Conservation (phyloP, 2,329 filamentous ascomycete genomes). For the Pseudogymnoascus destructans region DNA sequence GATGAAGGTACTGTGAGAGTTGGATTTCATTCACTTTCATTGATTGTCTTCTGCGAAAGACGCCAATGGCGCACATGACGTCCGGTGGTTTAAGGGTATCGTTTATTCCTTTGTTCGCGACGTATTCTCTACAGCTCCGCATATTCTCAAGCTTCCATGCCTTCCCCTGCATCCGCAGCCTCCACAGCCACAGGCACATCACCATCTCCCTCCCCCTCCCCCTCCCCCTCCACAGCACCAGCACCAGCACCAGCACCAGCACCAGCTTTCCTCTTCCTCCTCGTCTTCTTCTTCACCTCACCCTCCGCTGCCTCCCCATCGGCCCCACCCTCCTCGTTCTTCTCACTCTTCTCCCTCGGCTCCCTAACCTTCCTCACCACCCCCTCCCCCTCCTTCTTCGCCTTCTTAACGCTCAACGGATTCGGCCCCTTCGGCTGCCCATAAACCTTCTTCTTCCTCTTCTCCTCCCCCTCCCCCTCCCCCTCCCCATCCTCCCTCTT, state of each 20-base stretch:
- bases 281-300: conserved; percentile 28
- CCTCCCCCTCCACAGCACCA: conserved; percentile 11
- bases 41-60: not conserved
- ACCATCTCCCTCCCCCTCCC: not conserved
- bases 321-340: conserved; percentile 14
- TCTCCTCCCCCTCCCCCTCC: conserved; percentile 16
- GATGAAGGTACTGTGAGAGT: not conserved
- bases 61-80: not conserved
- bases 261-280: conserved; percentile 26
- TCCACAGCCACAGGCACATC: not conserved
- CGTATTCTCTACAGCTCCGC: not conserved
- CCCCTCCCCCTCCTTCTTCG: conserved; percentile 34
- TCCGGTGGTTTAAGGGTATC: not conserved
- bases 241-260: conserved; percentile 10
- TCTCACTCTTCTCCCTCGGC: conserved; percentile 24
- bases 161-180: not conserved
- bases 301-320: conserved; percentile 15
- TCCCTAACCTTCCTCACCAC: conserved; percentile 18
- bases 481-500: conserved; percentile 23
- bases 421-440: conserved; percentile 53
- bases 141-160: not conserved
- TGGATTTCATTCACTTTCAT: not conserved
- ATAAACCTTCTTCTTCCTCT: conserved; percentile 43
- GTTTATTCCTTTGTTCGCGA: not conserved
- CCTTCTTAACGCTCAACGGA: conserved; percentile 57